These are phyloP conservation scores for Zygoascus flipseniorum DNA, from an alignment of 805 yeast species.

Conservation along the genomic window DNA sequence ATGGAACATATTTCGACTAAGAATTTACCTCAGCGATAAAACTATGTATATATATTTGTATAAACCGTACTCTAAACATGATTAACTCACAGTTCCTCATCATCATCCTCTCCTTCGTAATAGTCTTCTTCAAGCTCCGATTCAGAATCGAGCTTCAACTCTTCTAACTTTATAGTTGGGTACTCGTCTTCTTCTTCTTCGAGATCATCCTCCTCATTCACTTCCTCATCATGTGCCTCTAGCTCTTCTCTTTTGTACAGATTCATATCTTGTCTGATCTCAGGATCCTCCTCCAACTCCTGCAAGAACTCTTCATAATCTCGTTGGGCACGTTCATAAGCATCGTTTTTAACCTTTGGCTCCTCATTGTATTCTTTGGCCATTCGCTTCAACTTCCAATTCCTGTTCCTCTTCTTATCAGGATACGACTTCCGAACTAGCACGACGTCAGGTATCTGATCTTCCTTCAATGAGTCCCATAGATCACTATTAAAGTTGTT, in stretches of 20 bases:
- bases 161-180: slow-evolving; percentile 10
- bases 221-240: slow-evolving; percentile 12
- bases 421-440: slow-evolving; percentile 39
- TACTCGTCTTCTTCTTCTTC: slow-evolving; percentile 13
- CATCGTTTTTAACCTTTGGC: slow-evolving; percentile 70
- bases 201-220: slow-evolving; percentile 2
- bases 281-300: slow-evolving; percentile 21
- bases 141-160: slow-evolving; percentile 7
- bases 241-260: slow-evolving; percentile 35
- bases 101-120: slow-evolving; percentile 3
- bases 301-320: slow-evolving; percentile 19
- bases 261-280: slow-evolving; percentile 61
- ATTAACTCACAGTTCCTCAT: background rate
- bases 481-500: slow-evolving; percentile 83
- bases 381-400: slow-evolving; percentile 72
- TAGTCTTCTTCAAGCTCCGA: slow-evolving; percentile 6
- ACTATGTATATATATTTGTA: no score
- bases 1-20: background rate
- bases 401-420: slow-evolving; percentile 11
- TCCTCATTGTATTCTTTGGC: slow-evolving; percentile 84
- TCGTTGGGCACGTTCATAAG: slow-evolving; percentile 64
- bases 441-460: slow-evolving; percentile 73
- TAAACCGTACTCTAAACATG: no score
- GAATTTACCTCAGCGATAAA: no score
- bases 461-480: slow-evolving; percentile 61